Conservation (phyloP, 148 eudicot genomes). For the Camellia japonica region DNA sequence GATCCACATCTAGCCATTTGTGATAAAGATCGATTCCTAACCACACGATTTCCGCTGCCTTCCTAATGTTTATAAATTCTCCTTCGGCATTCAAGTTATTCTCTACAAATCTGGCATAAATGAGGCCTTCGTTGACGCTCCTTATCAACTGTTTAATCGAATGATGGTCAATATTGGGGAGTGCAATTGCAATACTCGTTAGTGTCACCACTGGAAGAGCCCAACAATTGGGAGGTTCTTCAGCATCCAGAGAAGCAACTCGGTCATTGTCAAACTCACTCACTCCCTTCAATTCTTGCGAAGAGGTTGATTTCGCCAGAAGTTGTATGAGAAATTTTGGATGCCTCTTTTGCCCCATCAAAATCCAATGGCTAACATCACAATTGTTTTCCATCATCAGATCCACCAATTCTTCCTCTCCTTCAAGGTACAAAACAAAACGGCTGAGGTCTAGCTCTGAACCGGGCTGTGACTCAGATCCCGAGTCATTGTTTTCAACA, state of each 20-base stretch:
- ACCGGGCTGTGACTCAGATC: neutral
- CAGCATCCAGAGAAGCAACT: slow-evolving; percentile 37
- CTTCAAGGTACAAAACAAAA: slow-evolving; percentile 49
- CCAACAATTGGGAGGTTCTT: slow-evolving; percentile 59
- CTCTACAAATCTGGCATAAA: slow-evolving; percentile 35
- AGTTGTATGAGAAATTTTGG: slow-evolving; percentile 36
- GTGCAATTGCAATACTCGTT: slow-evolving; percentile 44
- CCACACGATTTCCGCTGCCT: slow-evolving; percentile 51
- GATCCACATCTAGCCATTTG: slow-evolving; percentile 54
- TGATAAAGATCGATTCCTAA: slow-evolving; percentile 35
- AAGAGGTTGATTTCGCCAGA: slow-evolving; percentile 20
- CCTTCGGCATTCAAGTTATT: slow-evolving; percentile 22
- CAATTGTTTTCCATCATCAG: slow-evolving; percentile 34
- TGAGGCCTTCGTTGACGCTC: slow-evolving; percentile 38
- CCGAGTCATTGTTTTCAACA: neutral
- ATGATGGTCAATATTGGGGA: slow-evolving; percentile 24
- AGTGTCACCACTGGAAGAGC: slow-evolving; percentile 55
- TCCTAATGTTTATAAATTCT: slow-evolving; percentile 26
- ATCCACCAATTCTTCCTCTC: slow-evolving; percentile 47
- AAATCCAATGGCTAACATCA: slow-evolving; percentile 36
- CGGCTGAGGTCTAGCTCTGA: slow-evolving; percentile 29
- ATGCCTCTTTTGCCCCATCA: slow-evolving; percentile 39
- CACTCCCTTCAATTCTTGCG: slow-evolving; percentile 28
- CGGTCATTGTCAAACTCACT: slow-evolving; percentile 32
- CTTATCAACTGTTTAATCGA: slow-evolving; percentile 26